Percentiles rank a stretch among this genome's conserved stretches.
Evolutionary conservation across 176 grass and related monocot genomes (phyloP).

Genomic region (Stipa capillata): DNA sequence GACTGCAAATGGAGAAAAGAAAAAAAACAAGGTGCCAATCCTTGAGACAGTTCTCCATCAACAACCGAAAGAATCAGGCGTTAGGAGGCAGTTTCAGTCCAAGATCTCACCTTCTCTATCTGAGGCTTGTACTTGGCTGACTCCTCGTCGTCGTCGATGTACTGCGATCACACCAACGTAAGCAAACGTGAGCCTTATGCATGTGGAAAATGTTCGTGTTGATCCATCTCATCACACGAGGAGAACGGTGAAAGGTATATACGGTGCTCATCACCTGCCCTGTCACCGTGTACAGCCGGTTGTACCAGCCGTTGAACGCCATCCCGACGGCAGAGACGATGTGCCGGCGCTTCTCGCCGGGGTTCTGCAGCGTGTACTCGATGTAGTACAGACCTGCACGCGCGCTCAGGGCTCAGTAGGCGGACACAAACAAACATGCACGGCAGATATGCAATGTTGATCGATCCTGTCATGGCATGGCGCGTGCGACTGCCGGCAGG

Average conservation of each 20-base stretch:
- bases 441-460: too few species aligned
- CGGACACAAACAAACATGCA: too few species aligned
- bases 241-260: not conserved
- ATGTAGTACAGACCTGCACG: conserved; percentile 75
- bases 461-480: not conserved
- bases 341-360: conserved; percentile 73
- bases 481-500: not conserved
- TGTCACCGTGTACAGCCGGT: conserved; percentile 84
- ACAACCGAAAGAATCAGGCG: not conserved
- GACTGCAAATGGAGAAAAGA: conserved; percentile 29
- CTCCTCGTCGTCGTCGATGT: conserved; percentile 64
- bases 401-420: not conserved
- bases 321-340: conserved; percentile 76
- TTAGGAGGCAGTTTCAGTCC: not conserved
- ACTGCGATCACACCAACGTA: conserved; percentile 29
- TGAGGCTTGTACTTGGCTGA: conserved; percentile 46
- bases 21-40: not conserved
- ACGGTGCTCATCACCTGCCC: conserved; percentile 36
- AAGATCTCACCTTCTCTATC: conserved; percentile 57
- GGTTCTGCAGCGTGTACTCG: conserved; percentile 86
- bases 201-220: not conserved
- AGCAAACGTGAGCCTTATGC: not conserved
- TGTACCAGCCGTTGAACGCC: conserved; percentile 91
- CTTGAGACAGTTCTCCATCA: not conserved
- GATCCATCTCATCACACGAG: not conserved